Evolutionary conservation across 306 rosid species (phyloP).

Genomic region (Bauhinia variegata): DNA sequence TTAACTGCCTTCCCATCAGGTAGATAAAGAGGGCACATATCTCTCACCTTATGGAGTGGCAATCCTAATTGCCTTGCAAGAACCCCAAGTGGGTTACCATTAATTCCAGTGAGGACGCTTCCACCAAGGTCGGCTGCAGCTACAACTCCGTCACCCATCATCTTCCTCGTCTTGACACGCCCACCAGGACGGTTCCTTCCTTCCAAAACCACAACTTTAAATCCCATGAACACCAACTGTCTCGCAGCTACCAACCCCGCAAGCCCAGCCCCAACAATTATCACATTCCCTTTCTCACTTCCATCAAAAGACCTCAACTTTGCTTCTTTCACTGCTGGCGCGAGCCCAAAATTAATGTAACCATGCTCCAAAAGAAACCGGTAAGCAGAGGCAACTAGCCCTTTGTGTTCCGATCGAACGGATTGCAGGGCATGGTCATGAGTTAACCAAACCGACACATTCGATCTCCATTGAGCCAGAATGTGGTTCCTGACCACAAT

Average conservation of each 20-base stretch:
- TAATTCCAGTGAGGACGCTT: constrained; percentile 87
- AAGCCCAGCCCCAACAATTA: constrained; percentile 81
- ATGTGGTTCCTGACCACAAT: constrained; percentile 81
- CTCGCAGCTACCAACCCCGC: constrained; percentile 91
- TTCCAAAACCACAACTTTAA: constrained; percentile 79
- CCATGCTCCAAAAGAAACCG: constrained; percentile 76
- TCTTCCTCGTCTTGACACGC: constrained; percentile 80
- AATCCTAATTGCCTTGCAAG: constrained; percentile 83
- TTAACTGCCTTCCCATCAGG: constrained; percentile 83
- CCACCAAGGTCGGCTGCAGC: constrained; percentile 97
- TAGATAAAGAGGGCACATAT: constrained; percentile 78
- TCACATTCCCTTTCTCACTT: constrained; percentile 60
- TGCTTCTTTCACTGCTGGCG: constrained; percentile 62
- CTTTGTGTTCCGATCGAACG: constrained; percentile 73
- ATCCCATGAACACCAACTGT: constrained; percentile 80
- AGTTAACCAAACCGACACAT: constrained; percentile 81
- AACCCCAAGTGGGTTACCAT: constrained; percentile 90
- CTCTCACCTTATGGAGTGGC: constrained; percentile 93
- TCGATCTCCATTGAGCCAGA: constrained; percentile 72
- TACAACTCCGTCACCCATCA: constrained; percentile 56
- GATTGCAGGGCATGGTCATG: constrained; percentile 60
- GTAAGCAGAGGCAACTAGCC: constrained; percentile 67
- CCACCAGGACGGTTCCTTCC: constrained; percentile 88
- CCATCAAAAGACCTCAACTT: constrained; percentile 62
- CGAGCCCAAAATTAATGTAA: constrained; percentile 79